Conservation (phyloP, 1,139 yeast species). For the Sugiyamaella japonica region DNA sequence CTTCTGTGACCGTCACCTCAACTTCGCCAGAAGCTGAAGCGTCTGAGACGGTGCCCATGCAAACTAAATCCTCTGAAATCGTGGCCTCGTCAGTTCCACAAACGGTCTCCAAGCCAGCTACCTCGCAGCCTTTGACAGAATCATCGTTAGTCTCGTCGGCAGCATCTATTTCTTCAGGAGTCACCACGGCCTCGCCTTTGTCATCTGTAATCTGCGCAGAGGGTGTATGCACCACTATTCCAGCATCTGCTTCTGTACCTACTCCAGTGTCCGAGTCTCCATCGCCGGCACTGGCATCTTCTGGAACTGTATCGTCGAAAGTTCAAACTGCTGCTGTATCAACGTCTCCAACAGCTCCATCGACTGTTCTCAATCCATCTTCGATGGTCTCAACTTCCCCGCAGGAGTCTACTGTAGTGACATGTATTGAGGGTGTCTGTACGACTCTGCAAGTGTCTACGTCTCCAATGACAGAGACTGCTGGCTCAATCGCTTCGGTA, state of each 20-base stretch:
- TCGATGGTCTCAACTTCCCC: background rate
- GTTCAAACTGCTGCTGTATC: too few species aligned
- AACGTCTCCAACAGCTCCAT: background rate
- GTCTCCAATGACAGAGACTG: background rate
- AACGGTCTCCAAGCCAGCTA: background rate
- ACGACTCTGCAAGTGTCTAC: background rate
- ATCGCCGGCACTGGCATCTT: too few species aligned
- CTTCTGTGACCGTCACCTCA: background rate
- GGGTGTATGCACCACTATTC: slow-evolving; percentile 15
- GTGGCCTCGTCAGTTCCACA: background rate
- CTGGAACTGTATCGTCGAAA: too few species aligned
- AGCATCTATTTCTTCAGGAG: background rate
- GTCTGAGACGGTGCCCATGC: too few species aligned
- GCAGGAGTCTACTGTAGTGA: too few species aligned
- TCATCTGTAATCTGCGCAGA: slow-evolving; percentile 12
- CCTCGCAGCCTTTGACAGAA: background rate
- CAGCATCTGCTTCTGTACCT: slow-evolving; percentile 8
- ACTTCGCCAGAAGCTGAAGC: background rate
- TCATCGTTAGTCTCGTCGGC: background rate
- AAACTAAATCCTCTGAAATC: background rate
- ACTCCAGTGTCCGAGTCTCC: too few species aligned
- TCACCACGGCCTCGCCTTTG: too few species aligned
- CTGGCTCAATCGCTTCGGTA: background rate
- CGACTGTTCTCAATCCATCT: background rate
- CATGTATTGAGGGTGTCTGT: background rate